Percentiles rank a stretch among this genome's conserved stretches.
phyloP scores from a whole-genome alignment of 148 eudicot species.

The Chenopodium album region DNA sequence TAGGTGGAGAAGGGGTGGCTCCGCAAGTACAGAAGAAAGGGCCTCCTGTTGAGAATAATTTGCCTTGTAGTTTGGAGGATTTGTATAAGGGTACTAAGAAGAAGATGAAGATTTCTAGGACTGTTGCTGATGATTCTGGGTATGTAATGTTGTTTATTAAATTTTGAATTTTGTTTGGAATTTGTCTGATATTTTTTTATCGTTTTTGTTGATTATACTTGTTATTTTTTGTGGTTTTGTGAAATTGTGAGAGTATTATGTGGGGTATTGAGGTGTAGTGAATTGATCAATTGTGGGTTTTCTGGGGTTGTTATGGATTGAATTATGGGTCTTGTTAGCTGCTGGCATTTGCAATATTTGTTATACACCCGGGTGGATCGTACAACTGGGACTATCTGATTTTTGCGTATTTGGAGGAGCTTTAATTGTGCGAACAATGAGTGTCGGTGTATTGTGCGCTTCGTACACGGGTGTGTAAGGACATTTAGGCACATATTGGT shows the following conservation, averaged over 20 bases:
- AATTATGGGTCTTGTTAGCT: neutral
- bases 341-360: no score
- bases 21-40: constrained; percentile 48
- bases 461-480: no score
- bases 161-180: neutral
- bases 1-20: neutral
- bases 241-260: neutral
- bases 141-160: constrained; percentile 21
- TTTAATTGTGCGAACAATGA: no score
- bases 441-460: no score
- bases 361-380: no score
- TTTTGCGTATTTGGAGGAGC: no score
- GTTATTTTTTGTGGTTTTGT: neutral
- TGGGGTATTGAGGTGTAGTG: neutral
- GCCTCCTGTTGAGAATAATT: constrained; percentile 62
- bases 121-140: constrained; percentile 59
- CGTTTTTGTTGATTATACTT: neutral
- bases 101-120: constrained; percentile 91
- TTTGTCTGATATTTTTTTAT: neutral
- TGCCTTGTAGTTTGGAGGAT: constrained; percentile 83
- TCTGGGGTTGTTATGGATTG: neutral
- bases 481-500: no score
- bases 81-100: constrained; percentile 73
- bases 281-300: neutral
- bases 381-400: no score